Percentiles rank a stretch among this genome's conserved stretches.
Conservation (phyloP, 192 early-diverging fungal genomes). For the Rhizophagus sp. region DNA sequence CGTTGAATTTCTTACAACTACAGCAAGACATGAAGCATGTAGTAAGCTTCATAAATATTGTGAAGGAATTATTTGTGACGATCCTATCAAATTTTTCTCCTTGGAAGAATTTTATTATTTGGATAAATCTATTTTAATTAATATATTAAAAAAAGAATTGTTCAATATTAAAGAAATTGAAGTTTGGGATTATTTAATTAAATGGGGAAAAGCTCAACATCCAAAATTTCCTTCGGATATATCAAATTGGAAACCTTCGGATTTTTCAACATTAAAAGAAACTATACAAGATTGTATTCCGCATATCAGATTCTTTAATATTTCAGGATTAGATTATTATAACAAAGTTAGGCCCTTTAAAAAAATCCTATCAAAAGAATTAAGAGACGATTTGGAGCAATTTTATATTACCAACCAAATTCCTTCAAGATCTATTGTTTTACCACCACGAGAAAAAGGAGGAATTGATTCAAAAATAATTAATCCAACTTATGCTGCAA, state of each 20-base stretch:
- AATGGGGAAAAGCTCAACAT: constrained; percentile 26
- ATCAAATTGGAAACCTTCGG: not conserved
- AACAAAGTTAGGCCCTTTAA: constrained; percentile 15
- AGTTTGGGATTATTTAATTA: constrained; percentile 24
- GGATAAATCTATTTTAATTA: constrained; percentile 2
- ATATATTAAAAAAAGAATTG: constrained; percentile 11
- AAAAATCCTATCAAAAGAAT: constrained; percentile 20
- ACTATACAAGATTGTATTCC: constrained; percentile 6
- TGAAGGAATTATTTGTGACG: not conserved
- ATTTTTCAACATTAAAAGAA: constrained; percentile 5
- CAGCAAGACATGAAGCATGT: constrained; percentile 8
- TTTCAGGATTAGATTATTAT: constrained; percentile 17
- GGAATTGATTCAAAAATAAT: constrained; percentile 16
- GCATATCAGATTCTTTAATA: constrained; percentile 27
- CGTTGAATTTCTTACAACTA: constrained; percentile 9
- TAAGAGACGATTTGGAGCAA: not conserved
- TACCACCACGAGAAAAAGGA: not conserved
- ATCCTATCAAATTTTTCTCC: constrained; percentile 14
- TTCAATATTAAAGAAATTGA: constrained; percentile 29
- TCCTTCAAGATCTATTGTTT: not conserved
- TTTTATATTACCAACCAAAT: not conserved
- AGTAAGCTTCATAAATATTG: not conserved
- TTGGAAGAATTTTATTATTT: constrained; percentile 1
- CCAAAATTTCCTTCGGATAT: not conserved
- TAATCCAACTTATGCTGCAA: not conserved